Base-by-base conservation (phyloP, 495 filamentous ascomycete species). In the Polyplosphaeria fusca region DNA sequence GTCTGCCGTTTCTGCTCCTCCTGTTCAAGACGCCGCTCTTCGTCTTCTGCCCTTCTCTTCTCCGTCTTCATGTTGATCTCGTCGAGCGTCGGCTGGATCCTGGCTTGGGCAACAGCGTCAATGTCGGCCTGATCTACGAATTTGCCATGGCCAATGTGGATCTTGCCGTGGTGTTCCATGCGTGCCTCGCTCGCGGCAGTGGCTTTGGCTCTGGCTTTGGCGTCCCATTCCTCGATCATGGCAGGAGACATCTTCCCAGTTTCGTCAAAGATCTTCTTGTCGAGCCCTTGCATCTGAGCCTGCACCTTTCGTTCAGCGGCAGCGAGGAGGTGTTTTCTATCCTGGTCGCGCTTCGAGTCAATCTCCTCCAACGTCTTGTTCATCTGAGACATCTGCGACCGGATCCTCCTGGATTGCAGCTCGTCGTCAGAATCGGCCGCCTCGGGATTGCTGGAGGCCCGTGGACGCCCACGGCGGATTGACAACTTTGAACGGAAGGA, bases 21-120 rank as follows among this genome's bases (percentile, higher is more conserved):
- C 41, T 76, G 71, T 53, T 85, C 79, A 20, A 83, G 69, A 12
- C 77, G 73, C 14, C 72, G 69, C 60, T 84, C 84, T 30, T 81
- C 65, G 41, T 86, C 81, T 49, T 77, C 71, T 11, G 82, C 82
- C 35, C 77, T 76, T 63, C 87, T 83, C 43, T 74, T 73, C 64
- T 92, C 87, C 0, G 86, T 85, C 27, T 81, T 84, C 18, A 85
- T 84, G 44, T 83, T 82, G 32, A 98, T 94, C 61, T 95, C 89
- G 65, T 96, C 87, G n/a, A 98, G 69, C 0, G 93, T 81, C 16
- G 93, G 93, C 69, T 89, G 87, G n/a, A 98, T 78, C 63, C 86
- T 84, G 27, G 79, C 78, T 9, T 81, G 81, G 0, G 93, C 93
- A 57, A 96, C 84, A 11, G 80, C 82, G 51, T 96, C 86, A 37